A percentile compares a stretch with the other conserved stretches of the same genome.
Conservation (phyloP, 495 filamentous ascomycete species). For the Aspergillus nidulans region DNA sequence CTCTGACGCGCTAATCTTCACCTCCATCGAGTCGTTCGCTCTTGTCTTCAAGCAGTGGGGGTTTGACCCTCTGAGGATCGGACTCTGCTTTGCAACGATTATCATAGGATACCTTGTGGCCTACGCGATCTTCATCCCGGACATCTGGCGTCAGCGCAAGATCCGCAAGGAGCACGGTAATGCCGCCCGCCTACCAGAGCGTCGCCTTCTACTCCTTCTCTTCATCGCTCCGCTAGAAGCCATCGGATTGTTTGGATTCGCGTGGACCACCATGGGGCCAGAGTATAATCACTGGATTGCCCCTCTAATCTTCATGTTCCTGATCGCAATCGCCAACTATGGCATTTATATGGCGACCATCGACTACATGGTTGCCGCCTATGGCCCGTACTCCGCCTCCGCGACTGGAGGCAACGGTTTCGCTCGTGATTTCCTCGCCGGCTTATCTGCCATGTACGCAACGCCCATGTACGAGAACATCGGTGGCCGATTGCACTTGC, state of each 20-base stretch:
- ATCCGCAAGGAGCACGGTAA: slow-evolving; percentile 43
- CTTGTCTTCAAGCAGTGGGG: slow-evolving; percentile 63
- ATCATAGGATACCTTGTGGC: slow-evolving; percentile 62
- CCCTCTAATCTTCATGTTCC: slow-evolving; percentile 51
- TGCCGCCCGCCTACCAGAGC: slow-evolving; percentile 51
- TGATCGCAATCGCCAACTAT: slow-evolving; percentile 69
- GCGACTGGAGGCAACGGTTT: slow-evolving; percentile 69
- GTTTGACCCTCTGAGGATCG: slow-evolving; percentile 51
- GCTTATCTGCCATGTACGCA: slow-evolving; percentile 44
- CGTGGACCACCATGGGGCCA: slow-evolving; percentile 60
- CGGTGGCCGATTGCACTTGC: slow-evolving; percentile 26
- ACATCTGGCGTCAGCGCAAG: slow-evolving; percentile 50
- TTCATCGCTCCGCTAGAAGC: slow-evolving; percentile 62
- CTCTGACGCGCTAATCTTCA: slow-evolving; percentile 78
- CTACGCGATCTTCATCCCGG: slow-evolving; percentile 60
- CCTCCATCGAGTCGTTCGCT: slow-evolving; percentile 64
- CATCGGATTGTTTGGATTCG: slow-evolving; percentile 66
- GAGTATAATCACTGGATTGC: slow-evolving; percentile 58
- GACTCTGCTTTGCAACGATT: slow-evolving; percentile 61
- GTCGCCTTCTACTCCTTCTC: slow-evolving; percentile 52
- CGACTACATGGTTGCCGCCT: slow-evolving; percentile 80
- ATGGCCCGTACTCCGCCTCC: slow-evolving; percentile 73
- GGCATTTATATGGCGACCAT: slow-evolving; percentile 77
- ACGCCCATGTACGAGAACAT: slow-evolving; percentile 39
- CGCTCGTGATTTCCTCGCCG: slow-evolving; percentile 44